Base-by-base conservation (phyloP, 805 yeast genomes). In the Komagataella mondaviorum region DNA sequence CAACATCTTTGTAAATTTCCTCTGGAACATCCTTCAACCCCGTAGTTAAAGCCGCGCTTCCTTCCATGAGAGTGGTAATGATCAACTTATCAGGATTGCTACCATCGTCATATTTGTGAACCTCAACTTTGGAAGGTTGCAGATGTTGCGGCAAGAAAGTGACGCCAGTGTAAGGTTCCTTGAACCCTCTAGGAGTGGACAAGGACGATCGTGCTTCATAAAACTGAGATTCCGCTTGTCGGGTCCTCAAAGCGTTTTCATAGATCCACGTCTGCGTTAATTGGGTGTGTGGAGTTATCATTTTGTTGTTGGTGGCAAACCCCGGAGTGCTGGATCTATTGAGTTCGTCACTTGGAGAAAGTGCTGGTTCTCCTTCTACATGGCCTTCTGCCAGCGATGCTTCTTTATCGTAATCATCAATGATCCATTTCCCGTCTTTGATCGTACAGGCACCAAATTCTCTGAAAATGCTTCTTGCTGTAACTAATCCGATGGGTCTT, bases 401-500 rank as follows among this genome's bases (percentile, higher is more conserved):
- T 47, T 72, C 77, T 61, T 85, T 95, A 71, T 90, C 87, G 64
- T 90, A 93, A 65, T 93, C 99, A 68, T 93, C 99, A 10, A 70
- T 73, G 24, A 87, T 84, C 56, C 85, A 80, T 55, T 76, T 78
- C 46, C 99, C 99, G 51, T 87, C 85, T 18, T 79, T 76, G 44
- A 93, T 72, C 49, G 90, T 80, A 54, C 80, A 79, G 22, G 96
- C 86, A 4, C 99, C 99, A 71, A 93, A 91, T 67, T 90, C 98
- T 56, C 89, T 76, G 68, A 78, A 93, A 1, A 89, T 81, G 14
- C 95, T 83, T 52, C 95, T 77, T 0, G 99, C 97, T 5, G 97
- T 83, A 5, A 93, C 95, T 45, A 91, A 71, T 54, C 93, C 90
- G 43, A 93, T 90, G 1, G 88, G 77, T 57, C 98, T 77, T 48